Base-by-base conservation (phyloP, 805 yeast species). In the Candida caryicola region DNA sequence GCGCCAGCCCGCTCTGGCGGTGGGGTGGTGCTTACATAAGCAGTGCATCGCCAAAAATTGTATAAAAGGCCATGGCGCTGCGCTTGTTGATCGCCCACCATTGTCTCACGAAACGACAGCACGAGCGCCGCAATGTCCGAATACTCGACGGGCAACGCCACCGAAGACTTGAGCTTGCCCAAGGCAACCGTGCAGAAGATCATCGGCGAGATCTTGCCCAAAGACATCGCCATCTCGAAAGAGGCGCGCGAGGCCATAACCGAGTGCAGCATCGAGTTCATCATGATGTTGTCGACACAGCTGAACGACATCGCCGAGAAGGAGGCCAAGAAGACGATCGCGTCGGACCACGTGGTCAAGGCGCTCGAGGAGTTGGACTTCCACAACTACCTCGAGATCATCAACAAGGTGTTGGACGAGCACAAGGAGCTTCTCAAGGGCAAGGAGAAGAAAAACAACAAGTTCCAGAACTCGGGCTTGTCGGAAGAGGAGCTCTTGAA, bases 101-200 rank as follows among this genome's bases (percentile, higher is more conserved):
- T n/a, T n/a, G n/a, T n/a, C n/a, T n/a, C n/a, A n/a, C n/a, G n/a
- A n/a, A n/a, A 29, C 17, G 17, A 13, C 7, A 15, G 32, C 10
- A n/a, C n/a, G n/a, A n/a, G n/a, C n/a, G n/a, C n/a, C n/a, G 10
- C 23, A 14, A 69, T 69, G 74, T 62, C 73, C 23, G 74, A 69
- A 38, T 69, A 65, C 41, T 53, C 64, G 10, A 33, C 40, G 14
- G 55, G 59, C 15, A 53, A 62, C 17, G 41, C 47, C 29, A 50
- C 56, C 23, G 74, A 69, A 39, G 74, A 68, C 49, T 57, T 69
- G 39, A 62, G 69, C 12, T 55, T 69, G 41, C 73, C 76, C 16
- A 66, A 71, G 64, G 99, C 99, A 2, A 93, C 99, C 0, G 98
- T 93, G 2, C 98, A 91, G 58, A 93, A 93, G 60, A 88, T 93